Evolutionary conservation across 1,284 basidiomycete genomes (phyloP).

Genomic region (Ustilago nuda): DNA sequence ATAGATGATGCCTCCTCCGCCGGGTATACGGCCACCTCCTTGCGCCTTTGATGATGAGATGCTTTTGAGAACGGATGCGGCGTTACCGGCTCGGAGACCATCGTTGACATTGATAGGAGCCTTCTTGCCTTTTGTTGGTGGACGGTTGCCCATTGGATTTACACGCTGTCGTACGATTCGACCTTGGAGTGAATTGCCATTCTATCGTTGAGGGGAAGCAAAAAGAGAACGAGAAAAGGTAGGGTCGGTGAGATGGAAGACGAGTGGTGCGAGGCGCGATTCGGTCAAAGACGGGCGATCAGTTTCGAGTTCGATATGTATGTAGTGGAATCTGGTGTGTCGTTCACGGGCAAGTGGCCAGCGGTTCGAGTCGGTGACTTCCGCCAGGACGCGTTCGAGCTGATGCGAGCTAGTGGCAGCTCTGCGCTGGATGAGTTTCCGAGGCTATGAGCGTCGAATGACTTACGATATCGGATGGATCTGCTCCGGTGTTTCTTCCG

Average conservation of each 20-base stretch:
- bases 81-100: conserved; percentile 43
- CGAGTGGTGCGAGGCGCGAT: neutral
- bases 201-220: conserved; percentile 8
- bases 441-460: conserved; percentile 9
- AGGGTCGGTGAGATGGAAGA: neutral
- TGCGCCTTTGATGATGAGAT: conserved; percentile 47
- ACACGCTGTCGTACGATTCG: conserved; percentile 42
- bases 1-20: conserved; percentile 45
- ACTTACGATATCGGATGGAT: conserved; percentile 47
- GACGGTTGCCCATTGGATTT: conserved; percentile 48
- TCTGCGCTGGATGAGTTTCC: neutral
- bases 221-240: no score
- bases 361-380: neutral
- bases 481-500: conserved; percentile 23
- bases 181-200: conserved; percentile 32
- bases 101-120: conserved; percentile 50
- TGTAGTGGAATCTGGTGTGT: neutral
- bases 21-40: conserved; percentile 51
- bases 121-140: conserved; percentile 30
- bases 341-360: neutral
- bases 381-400: neutral
- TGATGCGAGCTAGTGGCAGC: neutral
- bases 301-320: conserved; percentile 6
- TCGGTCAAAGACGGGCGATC: conserved; percentile 1
- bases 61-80: conserved; percentile 42